A percentile compares a stretch with the other conserved stretches of the same genome.
These are phyloP conservation scores for Luvunga scandens DNA, from an alignment of 345 rosid genomes.

Conservation along the genomic window DNA sequence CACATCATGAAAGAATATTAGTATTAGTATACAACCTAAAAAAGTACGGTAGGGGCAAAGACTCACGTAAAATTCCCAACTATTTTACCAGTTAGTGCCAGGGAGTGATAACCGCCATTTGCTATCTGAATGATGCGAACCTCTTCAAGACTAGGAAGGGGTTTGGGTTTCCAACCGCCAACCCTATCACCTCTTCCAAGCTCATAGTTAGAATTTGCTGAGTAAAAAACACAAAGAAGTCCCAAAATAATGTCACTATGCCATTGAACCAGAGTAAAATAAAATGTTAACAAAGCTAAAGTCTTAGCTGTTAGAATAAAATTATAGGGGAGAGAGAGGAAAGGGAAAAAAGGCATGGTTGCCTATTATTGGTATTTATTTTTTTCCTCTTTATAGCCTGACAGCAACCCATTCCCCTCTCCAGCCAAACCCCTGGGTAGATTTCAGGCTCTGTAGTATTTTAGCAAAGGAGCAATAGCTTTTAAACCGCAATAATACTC, in stretches of 20 bases:
- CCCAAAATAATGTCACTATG: neutral
- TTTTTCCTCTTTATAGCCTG: too few relatives aligned
- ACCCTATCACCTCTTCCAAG: conserved; percentile 82
- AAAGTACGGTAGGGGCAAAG: too few relatives aligned
- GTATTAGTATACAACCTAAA: neutral
- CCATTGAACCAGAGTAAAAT: neutral
- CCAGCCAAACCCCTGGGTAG: neutral
- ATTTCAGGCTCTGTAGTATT: neutral
- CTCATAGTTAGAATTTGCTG: conserved; percentile 90
- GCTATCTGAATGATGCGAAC: conserved; percentile 66
- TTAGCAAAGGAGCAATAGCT: neutral
- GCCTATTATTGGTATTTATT: neutral
- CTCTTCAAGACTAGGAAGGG: conserved; percentile 57
- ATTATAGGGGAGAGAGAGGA: neutral
- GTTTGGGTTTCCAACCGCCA: conserved; percentile 89
- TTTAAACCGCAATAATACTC: neutral
- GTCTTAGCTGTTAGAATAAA: neutral
- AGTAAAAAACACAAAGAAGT: conserved; percentile 8
- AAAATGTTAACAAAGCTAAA: neutral
- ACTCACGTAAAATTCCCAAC: neutral
- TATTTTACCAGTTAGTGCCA: conserved; percentile 76
- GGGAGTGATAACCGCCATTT: conserved; percentile 89
- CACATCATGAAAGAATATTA: conserved; percentile 16
- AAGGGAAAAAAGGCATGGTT: neutral
- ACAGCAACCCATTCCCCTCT: too few relatives aligned